Percentiles rank a stretch among this genome's conserved stretches.
Conservation (phyloP, 495 filamentous ascomycete genomes). For the Neurospora africana region DNA sequence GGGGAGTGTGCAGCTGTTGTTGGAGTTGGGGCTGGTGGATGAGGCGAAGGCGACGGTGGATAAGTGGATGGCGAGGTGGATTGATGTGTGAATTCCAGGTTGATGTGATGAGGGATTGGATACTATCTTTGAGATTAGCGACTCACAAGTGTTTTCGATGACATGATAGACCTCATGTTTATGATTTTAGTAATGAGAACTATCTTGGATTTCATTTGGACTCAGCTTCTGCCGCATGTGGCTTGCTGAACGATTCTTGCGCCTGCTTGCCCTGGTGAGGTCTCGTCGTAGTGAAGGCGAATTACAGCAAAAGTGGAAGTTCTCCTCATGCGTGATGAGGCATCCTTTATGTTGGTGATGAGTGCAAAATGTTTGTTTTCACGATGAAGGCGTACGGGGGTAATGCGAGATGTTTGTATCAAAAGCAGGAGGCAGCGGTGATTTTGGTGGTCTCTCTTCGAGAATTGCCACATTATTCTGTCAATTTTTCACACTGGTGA, state of each 20-base stretch:
- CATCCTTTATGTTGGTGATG: no score
- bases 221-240: neutral
- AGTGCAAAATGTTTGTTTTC: no score
- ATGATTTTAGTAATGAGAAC: neutral
- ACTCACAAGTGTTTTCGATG: no score
- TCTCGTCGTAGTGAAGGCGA: neutral
- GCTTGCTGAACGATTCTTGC: neutral
- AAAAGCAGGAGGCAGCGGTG: no score
- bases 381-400: no score
- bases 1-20: slow-evolving; percentile 52
- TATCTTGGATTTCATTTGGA: neutral
- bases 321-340: no score
- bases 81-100: slow-evolving; percentile 8
- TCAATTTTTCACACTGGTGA: neutral
- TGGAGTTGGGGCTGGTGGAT: slow-evolving; percentile 54
- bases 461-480: neutral
- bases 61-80: slow-evolving; percentile 57
- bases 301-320: neutral
- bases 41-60: slow-evolving; percentile 51
- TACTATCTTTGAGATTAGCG: no score
- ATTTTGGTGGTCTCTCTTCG: no score
- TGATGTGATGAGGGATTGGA: neutral
- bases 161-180: neutral
- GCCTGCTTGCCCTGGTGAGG: neutral
- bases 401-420: no score